A percentile compares a stretch with the other conserved stretches of the same genome.
Conservation (phyloP, 441 rosid species). For the Populus hybrid region DNA sequence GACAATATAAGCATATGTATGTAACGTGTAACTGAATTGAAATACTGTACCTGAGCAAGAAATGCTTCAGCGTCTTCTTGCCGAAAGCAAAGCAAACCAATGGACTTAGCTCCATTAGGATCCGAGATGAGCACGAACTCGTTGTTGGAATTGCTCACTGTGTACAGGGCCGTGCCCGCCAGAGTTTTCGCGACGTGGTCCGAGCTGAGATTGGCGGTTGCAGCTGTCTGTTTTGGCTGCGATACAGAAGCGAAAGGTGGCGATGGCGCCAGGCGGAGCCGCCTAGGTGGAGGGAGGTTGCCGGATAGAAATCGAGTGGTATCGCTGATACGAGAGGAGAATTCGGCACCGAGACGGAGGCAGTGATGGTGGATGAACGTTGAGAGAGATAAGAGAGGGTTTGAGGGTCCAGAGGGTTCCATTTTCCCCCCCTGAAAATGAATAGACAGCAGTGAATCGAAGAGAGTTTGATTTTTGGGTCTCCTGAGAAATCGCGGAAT, state of each 20-base stretch:
- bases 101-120: constrained; percentile 70
- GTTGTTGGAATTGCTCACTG: constrained; percentile 78
- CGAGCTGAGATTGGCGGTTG: constrained; percentile 34
- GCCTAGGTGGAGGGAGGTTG: constrained; percentile 22
- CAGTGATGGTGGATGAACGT: constrained; percentile 68
- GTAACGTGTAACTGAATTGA: no score
- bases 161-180: constrained; percentile 68
- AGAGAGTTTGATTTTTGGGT: no score
- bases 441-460: no score
- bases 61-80: constrained; percentile 91
- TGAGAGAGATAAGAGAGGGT: constrained; percentile 65
- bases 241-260: constrained; percentile 59
- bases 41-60: constrained; percentile 56
- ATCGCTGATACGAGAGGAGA: constrained; percentile 57
- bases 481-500: no score
- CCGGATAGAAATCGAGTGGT: constrained; percentile 41
- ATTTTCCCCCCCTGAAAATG: constrained; percentile 14
- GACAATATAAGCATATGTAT: not conserved
- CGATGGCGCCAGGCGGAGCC: constrained; percentile 23
- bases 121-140: constrained; percentile 93
- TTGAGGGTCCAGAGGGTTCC: constrained; percentile 55
- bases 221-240: constrained; percentile 40
- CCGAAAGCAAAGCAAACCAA: constrained; percentile 86
- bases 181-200: constrained; percentile 72
- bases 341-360: constrained; percentile 51